Conservation (phyloP, 1,139 yeast genomes). For the Protomyces inouyei region DNA sequence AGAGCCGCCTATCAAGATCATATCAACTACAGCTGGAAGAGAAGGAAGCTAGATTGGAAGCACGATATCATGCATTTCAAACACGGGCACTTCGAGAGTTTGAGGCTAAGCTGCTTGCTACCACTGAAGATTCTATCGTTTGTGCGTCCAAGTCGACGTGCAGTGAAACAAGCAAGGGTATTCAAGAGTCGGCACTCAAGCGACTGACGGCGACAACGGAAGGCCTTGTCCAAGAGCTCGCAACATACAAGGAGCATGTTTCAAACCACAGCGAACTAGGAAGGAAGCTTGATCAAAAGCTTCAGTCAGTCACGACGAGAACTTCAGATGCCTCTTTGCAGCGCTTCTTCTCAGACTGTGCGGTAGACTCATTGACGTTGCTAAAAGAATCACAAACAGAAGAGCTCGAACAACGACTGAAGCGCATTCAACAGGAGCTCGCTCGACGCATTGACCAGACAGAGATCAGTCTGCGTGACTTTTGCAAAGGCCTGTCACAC, state of each 20-base stretch:
- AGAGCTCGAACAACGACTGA: background rate
- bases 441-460: background rate
- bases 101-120: background rate
- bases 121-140: too few species aligned
- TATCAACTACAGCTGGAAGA: background rate
- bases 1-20: background rate
- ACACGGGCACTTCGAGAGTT: background rate
- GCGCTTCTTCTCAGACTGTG: background rate
- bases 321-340: too few species aligned
- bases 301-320: too few species aligned
- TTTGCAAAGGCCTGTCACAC: background rate
- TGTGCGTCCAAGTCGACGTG: too few species aligned
- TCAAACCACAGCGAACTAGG: background rate
- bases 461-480: background rate
- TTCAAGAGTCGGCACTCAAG: background rate
- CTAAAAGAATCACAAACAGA: background rate
- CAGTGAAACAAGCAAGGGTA: background rate
- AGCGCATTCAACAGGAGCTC: background rate
- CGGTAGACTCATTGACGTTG: background rate
- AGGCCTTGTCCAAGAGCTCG: background rate
- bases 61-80: background rate
- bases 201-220: background rate
- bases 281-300: too few species aligned
- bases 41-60: background rate
- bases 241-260: background rate